Percentiles rank a stretch among this genome's conserved stretches.
These are phyloP conservation scores for Trichoderma sp. DNA, from an alignment of 2,329 filamentous ascomycete genomes.

Conservation along the genomic window DNA sequence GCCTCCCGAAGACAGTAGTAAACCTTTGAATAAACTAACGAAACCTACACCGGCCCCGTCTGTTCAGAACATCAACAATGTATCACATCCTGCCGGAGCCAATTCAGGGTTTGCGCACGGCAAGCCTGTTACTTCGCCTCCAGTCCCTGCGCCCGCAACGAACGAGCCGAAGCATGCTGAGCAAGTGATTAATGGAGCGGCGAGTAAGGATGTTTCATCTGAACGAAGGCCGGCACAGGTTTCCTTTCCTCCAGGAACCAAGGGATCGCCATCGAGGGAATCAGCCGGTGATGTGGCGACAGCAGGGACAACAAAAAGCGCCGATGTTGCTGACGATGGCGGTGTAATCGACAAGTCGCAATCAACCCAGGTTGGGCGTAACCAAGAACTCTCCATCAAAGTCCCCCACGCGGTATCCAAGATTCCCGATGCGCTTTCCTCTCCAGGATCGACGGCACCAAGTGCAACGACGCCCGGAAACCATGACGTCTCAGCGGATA, in stretches of 20 bases:
- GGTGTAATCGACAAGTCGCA: background rate
- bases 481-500: constrained; percentile 67
- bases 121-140: background rate
- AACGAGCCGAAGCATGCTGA: background rate
- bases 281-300: constrained; percentile 1
- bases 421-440: constrained; percentile 48
- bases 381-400: constrained; percentile 32
- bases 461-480: constrained; percentile 71
- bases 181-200: background rate
- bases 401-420: constrained; percentile 28
- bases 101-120: background rate
- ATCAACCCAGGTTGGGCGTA: background rate
- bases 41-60: background rate
- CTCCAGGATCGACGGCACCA: constrained; percentile 65
- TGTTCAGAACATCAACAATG: background rate
- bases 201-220: background rate
- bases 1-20: background rate
- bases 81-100: background rate
- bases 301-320: background rate
- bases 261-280: constrained; percentile 27
- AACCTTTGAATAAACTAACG: background rate
- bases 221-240: constrained; percentile 30
- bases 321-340: background rate
- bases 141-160: background rate
- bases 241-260: constrained; percentile 34